phyloP scores from a whole-genome alignment of 2,329 filamentous ascomycete species.

The Monosporascus sp. region DNA sequence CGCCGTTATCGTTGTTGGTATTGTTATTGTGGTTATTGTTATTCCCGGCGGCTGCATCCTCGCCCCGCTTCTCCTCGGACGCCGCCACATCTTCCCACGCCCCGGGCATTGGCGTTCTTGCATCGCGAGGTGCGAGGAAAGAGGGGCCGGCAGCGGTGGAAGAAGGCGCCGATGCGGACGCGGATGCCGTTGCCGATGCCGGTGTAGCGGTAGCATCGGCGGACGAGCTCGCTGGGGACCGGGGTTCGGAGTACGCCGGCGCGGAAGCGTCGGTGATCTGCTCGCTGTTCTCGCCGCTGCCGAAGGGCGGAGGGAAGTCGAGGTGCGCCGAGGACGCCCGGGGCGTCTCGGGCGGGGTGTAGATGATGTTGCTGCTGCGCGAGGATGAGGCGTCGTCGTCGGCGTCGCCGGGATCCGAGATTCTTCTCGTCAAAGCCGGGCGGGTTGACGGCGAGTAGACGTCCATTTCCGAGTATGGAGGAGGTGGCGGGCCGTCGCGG shows the following conservation, averaged over 20 bases:
- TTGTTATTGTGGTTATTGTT: too few species aligned
- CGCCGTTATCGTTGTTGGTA: neutral
- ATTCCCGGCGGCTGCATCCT: too few species aligned
- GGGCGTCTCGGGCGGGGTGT: constrained; percentile 48
- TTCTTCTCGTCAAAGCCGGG: constrained; percentile 4
- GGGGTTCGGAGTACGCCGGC: constrained; percentile 41
- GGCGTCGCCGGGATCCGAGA: constrained; percentile 13
- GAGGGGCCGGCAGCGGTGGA: too few species aligned
- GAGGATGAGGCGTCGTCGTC: constrained; percentile 32
- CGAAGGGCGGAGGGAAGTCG: constrained; percentile 17
- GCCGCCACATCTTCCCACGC: constrained; percentile 21
- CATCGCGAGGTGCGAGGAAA: neutral
- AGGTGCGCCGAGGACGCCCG: constrained; percentile 20
- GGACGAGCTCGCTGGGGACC: neutral
- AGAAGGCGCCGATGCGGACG: too few species aligned
- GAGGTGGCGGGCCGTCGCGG: constrained; percentile 41
- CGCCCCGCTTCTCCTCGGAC: constrained; percentile 18
- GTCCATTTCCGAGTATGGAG: constrained; percentile 55
- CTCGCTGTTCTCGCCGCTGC: constrained; percentile 19
- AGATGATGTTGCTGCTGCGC: constrained; percentile 42
- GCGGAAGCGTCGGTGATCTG: constrained; percentile 26
- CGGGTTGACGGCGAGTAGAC: constrained; percentile 42
- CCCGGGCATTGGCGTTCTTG: constrained; percentile 22
- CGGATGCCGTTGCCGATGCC: too few species aligned
- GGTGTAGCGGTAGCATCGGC: neutral